Evolutionary conservation across 2,329 filamentous ascomycete genomes (phyloP), one percentile per base, ranked within the genome.

Genomic region (Lachnellula occidentalis): DNA sequence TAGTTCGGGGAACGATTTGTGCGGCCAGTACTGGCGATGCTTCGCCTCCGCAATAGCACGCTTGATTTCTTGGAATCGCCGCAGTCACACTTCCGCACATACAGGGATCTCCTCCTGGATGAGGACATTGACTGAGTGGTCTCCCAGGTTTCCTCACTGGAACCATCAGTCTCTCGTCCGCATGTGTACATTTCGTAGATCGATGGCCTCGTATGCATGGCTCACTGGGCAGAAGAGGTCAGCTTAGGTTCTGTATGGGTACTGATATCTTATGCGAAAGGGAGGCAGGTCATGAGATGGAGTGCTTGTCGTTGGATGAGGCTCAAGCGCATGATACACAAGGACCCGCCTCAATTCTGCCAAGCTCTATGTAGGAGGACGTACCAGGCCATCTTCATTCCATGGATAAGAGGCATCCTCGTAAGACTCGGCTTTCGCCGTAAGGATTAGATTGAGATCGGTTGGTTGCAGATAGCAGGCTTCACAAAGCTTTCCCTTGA

Each of bases 131-230:
- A 68, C 84, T 88, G 52, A 89, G 71, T 8, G 86, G 86, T 48
- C 86, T 78, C 17, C 86, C 86, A 15, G 86, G 86, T 65, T 88
- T 88, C 58, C 85, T 80, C 15, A 90, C 86, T 21, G 83, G 82
- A 3, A 88, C 75, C 76, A 89, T 82, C 34, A 88, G 73, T 55
- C 86, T 81, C 63, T 88, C 85, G 59, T 78, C 77, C 57, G 76
- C 78, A 67, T 90, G 86, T 47, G 80, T 84, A 70, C 86, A 90
- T 74, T 87, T 88, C 50, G 86, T 88, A 31, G 86, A 89, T 64
- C 86, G 83, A 70, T 90, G 86, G 54, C 86, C 86, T 65, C 86
- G 83, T 63, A 89, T 89, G 69, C 86, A 89, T 66, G 86, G 85
- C 76, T 82, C 82, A 71, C 86, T 89, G 63, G 36, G 47, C 15